Evolutionary conservation across 495 filamentous ascomycete genomes (phyloP), one percentile per base, ranked within the genome.

Genomic region (Penicillium soppii): DNA sequence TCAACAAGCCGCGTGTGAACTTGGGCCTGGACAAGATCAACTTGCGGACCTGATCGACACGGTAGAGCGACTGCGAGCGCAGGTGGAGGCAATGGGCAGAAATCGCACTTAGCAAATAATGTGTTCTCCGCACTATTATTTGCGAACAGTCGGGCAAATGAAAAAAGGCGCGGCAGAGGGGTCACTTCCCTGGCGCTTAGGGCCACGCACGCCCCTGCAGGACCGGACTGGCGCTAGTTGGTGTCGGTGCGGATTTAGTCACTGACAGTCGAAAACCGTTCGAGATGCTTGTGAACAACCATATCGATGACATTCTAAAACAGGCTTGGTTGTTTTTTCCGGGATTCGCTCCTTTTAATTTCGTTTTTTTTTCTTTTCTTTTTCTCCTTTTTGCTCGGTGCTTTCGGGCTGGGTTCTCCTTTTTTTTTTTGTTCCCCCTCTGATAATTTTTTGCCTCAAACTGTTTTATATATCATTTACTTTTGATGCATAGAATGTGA

Each of bases 11-110:
- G 51, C 50, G 52, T 57, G 58, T 38, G 64, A 65, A 36, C 32
- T 44, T 54, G 50, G 51, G 21, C 37, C 53, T 43, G 59, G 49
- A 38, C 62, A 54, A 38, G 23, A 47, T 44, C 58, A 69, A 23
- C 52, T 66, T 10, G 58, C 49, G 47, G 67, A 68, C 54, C 56
- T 73, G 61, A 63, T 72, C 54, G 62, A 69, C 56, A 66, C 67
- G 36, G 52, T 75, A 47, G 70, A 75, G 62, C 65, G 62, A 50
- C 59, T 75, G 45, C 68, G 68, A 48, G 59, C 45, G 36, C 70
- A 75, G 58, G 67, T 73, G 62, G 71, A 70, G 54, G 47, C 47
- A 23, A 39, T 49, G 26, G 19, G 27, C 33, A 30, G 22, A 20
- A 22, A 17, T 48, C 23, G 39, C 7, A 9, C 12, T 26, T 25